Evolutionary conservation across 352 stramenopile species (phyloP), one percentile per base, ranked within the genome.

Genomic region (Peronospora destructor): DNA sequence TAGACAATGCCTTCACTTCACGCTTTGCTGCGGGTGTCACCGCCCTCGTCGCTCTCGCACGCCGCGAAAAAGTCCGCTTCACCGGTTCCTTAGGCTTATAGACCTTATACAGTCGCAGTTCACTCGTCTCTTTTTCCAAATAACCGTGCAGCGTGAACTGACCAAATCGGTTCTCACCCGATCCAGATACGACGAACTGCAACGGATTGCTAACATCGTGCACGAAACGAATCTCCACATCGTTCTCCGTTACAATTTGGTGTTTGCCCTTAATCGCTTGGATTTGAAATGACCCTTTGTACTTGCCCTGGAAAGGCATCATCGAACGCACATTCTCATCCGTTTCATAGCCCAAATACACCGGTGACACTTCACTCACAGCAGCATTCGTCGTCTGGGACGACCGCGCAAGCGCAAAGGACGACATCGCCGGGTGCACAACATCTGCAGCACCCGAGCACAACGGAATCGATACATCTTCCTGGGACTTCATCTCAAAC

Each of bases 401-500:
- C 10, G 78, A 80, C n/a, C 78, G 68, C 11, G 80, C 71, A 29
- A 89, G 58, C 10, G 71, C 64, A 5, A 56, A 59, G 4, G 61
- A 71, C 0, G 48, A 50, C 28, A 87, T 81, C 1, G 73, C 59
- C 0, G 76, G 77, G 29, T 91, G 74, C 1, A 73, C 60, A 2
- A 25, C 48, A 9, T 79, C 71, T 3, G 62, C 53, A 4, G 61
- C 37, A 8, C 66, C 69, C 1, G 47, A 33, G 21, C 61, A 71
- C 13, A 59, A 76, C 6, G 62, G 68, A 35, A 87, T 84, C 28
- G 68, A 73, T 30, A 91, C 80, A 39, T 89, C 68, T n/a, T 89
- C 76, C 39, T 90, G 66, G 11, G 78, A 91, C 51, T 86, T 88
- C 83, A 94, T 94, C 53, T 94, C 80, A 45, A 94, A 94, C 7